Evolutionary conservation across 2,329 filamentous ascomycete species (phyloP), one percentile per base, ranked within the genome.

Genomic region (Blastomyces gilchristii): DNA sequence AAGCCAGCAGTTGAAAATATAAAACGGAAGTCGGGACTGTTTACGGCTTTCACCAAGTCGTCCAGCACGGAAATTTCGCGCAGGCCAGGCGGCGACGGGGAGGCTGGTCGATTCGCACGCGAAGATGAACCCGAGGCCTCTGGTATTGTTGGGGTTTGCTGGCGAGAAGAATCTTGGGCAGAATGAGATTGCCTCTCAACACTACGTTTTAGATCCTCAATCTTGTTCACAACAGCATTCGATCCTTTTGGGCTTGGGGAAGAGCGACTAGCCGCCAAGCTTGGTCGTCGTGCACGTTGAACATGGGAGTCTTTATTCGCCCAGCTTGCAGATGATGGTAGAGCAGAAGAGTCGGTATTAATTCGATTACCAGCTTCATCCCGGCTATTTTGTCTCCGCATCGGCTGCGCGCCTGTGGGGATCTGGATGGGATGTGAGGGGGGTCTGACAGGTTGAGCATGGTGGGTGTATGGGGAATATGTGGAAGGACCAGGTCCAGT

Each of bases 261-360:
- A 25, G 90, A 88, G 67, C 85, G 87, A 70, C 88, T 95, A 0
- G 90, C 92, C 41, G 90, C 88, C 68, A 91, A 85, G 70, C 91
- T 96, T n/a, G 76, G 69, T 41, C 78, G 65, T 85, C 89, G 68
- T 83, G 85, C 70, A 86, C 86, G 75, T 84, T 90, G 64, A 81
- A 84, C 75, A 80, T 85, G 71, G 63, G 86, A 80, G 71, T 87
- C 84, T 72, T 78, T 86, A 66, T 83, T 87, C 25, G 93, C 94
- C 94, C 94, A 99, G 71, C 88, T 97, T 4, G 93, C 94, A 3
- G 92, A 91, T 1, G 92, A 91, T 2, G 94, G 95, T 52, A 99
- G 80, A n/a, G 91, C 94, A 49, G 94, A 91, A 2, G 87, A 87
- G 71, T 97, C 93, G n/a, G 83, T 63, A 34, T 69, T 81, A 83